Conservation (phyloP, 352 stramenopile species). For the Pythium scleroteichum region DNA sequence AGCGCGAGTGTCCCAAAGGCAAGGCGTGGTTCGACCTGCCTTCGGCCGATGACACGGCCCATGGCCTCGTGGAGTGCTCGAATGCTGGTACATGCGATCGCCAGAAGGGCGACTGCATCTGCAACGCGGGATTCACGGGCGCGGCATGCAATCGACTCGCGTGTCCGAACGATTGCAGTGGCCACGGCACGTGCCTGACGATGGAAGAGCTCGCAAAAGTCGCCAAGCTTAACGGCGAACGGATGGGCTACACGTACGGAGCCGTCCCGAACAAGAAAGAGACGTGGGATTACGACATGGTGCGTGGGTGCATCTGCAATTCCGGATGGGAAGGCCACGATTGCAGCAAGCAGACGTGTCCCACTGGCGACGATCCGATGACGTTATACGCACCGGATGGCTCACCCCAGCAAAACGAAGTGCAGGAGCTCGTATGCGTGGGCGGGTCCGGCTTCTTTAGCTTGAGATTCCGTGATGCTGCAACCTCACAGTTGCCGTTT, state of each 20-base stretch:
- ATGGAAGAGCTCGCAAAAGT: slow-evolving; percentile 74
- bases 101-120: slow-evolving; percentile 69
- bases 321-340: slow-evolving; percentile 89
- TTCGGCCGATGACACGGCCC: slow-evolving; percentile 44
- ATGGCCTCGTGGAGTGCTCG: slow-evolving; percentile 67
- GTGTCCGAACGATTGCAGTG: slow-evolving; percentile 76
- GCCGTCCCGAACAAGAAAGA: slow-evolving; percentile 80
- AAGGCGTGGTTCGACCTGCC: slow-evolving; percentile 74
- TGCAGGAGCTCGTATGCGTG: slow-evolving; percentile 75
- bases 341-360: slow-evolving; percentile 86
- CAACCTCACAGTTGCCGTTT: slow-evolving; percentile 58
- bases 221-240: slow-evolving; percentile 54
- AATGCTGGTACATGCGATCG: slow-evolving; percentile 72
- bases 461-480: slow-evolving; percentile 68
- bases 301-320: slow-evolving; percentile 86
- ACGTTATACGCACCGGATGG: slow-evolving; percentile 42
- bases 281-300: slow-evolving; percentile 90
- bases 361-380: slow-evolving; percentile 87
- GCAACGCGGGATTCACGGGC: slow-evolving; percentile 61
- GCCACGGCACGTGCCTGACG: slow-evolving; percentile 81
- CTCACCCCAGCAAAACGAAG: slow-evolving; percentile 67
- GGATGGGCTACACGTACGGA: slow-evolving; percentile 56
- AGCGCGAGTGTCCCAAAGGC: slow-evolving; percentile 63
- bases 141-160: slow-evolving; percentile 67
- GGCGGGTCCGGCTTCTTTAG: slow-evolving; percentile 64